These are phyloP conservation scores for Rhodotorula kratochvilovae DNA, from an alignment of 768 basidiomycete genomes.

Conservation along the genomic window DNA sequence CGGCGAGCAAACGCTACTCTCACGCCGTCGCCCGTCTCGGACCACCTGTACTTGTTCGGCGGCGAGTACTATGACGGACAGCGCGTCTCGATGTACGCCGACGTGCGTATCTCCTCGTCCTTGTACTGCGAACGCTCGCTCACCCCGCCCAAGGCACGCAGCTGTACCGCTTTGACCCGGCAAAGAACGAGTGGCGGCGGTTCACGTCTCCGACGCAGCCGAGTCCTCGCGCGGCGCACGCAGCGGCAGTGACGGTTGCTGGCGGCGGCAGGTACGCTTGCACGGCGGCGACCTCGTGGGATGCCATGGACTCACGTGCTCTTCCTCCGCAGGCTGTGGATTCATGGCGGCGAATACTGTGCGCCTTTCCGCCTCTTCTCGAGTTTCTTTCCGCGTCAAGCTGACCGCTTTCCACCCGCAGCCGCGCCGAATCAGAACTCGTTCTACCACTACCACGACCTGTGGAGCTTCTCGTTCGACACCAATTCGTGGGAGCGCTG, in stretches of 20 bases:
- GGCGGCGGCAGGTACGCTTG: conserved; percentile 65
- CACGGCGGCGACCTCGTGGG: conserved; percentile 52
- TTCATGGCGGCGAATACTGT: conserved; percentile 65
- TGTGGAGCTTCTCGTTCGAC: conserved; percentile 73
- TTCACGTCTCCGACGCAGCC: conserved; percentile 80
- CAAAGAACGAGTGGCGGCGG: conserved; percentile 86
- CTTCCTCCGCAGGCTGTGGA: conserved; percentile 14
- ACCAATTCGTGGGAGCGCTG: conserved; percentile 81
- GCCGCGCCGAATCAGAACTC: conserved; percentile 41
- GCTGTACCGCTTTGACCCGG: conserved; percentile 80
- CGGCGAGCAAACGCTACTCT: conserved; percentile 77
- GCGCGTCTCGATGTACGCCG: conserved; percentile 56
- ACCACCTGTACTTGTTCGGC: conserved; percentile 61
- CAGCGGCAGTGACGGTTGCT: conserved; percentile 65
- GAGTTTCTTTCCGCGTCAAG: too few species aligned
- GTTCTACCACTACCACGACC: conserved; percentile 79
- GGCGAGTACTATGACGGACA: conserved; percentile 86
- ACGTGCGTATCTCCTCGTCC: conserved; percentile 10
- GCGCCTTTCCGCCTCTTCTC: neutral
- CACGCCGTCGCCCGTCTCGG: conserved; percentile 66
- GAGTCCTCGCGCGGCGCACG: conserved; percentile 81
- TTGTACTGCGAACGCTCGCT: neutral
- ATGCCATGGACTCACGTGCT: too few species aligned
- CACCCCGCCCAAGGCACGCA: conserved; percentile 42
- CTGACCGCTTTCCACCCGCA: neutral